Evolutionary conservation across 306 rosid species (phyloP).

Genomic region (Cucurbita ficifolia): DNA sequence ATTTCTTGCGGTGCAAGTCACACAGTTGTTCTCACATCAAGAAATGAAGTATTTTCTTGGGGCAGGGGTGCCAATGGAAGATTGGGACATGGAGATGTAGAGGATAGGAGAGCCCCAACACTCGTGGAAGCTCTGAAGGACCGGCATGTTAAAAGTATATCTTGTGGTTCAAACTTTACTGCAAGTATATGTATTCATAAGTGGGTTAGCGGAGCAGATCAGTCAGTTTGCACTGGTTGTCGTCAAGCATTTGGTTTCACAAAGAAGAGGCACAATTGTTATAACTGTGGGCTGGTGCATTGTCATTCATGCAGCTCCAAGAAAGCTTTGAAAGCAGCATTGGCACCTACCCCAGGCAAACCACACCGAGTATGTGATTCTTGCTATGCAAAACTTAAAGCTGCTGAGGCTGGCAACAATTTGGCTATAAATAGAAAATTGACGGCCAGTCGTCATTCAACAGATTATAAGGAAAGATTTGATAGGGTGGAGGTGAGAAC

Average conservation of each 20-base stretch:
- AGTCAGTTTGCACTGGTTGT: conserved; percentile 80
- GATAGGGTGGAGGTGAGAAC: conserved; percentile 37
- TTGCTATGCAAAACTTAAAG: conserved; percentile 65
- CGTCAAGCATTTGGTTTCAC: conserved; percentile 94
- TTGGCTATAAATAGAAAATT: conserved; percentile 22
- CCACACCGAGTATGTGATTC: conserved; percentile 93
- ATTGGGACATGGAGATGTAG: conserved; percentile 74
- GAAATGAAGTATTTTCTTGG: conserved; percentile 95
- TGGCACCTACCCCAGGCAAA: conserved; percentile 94
- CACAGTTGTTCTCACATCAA: conserved; percentile 71
- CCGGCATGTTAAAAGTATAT: conserved; percentile 57
- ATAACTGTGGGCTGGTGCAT: conserved; percentile 80
- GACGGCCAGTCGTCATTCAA: conserved; percentile 30
- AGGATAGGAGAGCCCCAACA: conserved; percentile 53
- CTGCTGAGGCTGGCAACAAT: conserved; percentile 28
- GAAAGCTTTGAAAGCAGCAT: conserved; percentile 65
- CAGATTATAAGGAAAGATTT: conserved; percentile 32
- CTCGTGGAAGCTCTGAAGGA: conserved; percentile 84
- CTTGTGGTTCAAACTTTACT: conserved; percentile 78
- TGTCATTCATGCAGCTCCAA: conserved; percentile 95
- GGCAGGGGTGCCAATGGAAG: conserved; percentile 93
- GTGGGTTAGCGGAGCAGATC: conserved; percentile 93
- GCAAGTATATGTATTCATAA: conserved; percentile 79
- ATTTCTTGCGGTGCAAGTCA: conserved; percentile 78
- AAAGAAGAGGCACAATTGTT: conserved; percentile 84